Percentiles rank a stretch among this genome's conserved stretches.
Evolutionary conservation across 1,284 basidiomycete species (phyloP).

Genomic region (Sanghuangporus weigelae): DNA sequence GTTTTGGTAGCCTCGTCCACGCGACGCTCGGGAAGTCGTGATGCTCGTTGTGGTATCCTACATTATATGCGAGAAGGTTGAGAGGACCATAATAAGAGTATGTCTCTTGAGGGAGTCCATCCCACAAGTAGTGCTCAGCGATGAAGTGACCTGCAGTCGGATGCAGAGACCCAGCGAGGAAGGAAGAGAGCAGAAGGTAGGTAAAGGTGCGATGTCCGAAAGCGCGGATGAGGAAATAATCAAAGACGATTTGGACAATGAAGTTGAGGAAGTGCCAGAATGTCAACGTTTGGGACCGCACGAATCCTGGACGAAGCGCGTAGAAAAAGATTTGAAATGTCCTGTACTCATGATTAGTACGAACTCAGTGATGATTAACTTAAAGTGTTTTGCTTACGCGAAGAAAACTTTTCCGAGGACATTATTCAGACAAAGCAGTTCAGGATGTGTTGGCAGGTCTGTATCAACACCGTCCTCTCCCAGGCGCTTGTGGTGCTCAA

Average conservation of each 20-base stretch:
- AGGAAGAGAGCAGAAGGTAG: conserved; percentile 84
- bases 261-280: conserved; percentile 85
- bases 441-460: conserved; percentile 85
- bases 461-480: conserved; percentile 98
- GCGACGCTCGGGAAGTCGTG: conserved; percentile 97
- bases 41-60: conserved; percentile 98
- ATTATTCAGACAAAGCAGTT: conserved; percentile 86
- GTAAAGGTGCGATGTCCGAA: conserved; percentile 64
- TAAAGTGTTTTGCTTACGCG: conserved; percentile 52
- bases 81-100: conserved; percentile 95
- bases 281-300: conserved; percentile 79
- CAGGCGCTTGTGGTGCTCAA: conserved; percentile 91
- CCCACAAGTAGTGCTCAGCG: conserved; percentile 94
- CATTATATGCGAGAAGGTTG: conserved; percentile 94
- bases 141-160: conserved; percentile 98
- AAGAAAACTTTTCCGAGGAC: conserved; percentile 98
- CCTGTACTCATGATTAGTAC: conserved; percentile 37
- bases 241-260: conserved; percentile 63
- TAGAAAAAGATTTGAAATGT: conserved; percentile 99
- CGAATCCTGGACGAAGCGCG: conserved; percentile 92
- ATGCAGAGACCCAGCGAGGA: conserved; percentile 94
- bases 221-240: conserved; percentile 60
- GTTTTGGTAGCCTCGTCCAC: conserved; percentile 90
- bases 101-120: conserved; percentile 87
- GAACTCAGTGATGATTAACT: background rate